phyloP scores from a whole-genome alignment of 257 asterid species.

The Jasminum sambac region DNA sequence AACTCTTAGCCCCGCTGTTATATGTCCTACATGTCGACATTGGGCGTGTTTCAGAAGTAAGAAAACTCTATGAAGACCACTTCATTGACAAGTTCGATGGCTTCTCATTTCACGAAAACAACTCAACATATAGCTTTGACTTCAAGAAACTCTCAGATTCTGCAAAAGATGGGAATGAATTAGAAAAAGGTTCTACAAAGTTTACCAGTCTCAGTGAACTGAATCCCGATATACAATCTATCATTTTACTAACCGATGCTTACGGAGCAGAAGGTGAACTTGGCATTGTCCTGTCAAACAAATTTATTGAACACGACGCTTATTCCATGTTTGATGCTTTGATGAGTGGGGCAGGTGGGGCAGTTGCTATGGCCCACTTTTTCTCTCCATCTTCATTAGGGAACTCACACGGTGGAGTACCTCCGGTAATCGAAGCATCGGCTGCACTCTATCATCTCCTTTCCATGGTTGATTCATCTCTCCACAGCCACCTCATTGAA shows the following conservation, averaged over 20 bases:
- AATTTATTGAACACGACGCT: constrained; percentile 89
- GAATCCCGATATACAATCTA: constrained; percentile 65
- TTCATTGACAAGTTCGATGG: constrained; percentile 82
- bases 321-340: constrained; percentile 86
- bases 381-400: constrained; percentile 60
- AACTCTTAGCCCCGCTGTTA: constrained; percentile 79
- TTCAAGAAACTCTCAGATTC: constrained; percentile 74
- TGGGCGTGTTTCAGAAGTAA: constrained; percentile 69
- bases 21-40: constrained; percentile 80
- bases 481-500: constrained; percentile 83
- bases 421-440: constrained; percentile 90
- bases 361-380: constrained; percentile 78
- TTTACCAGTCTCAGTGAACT: constrained; percentile 50
- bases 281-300: constrained; percentile 78
- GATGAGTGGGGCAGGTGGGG: constrained; percentile 81
- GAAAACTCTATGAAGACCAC: constrained; percentile 64
- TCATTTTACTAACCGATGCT: constrained; percentile 73
- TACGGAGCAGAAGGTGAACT: constrained; percentile 97
- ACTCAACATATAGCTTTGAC: constrained; percentile 66
- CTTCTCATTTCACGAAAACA: constrained; percentile 71
- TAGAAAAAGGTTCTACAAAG: constrained; percentile 38
- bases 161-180: constrained; percentile 36
- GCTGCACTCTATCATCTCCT: constrained; percentile 75
- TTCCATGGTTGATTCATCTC: constrained; percentile 76
- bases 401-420: constrained; percentile 50